Evolutionary conservation across 208 protist genomes (phyloP), one percentile per base, ranked within the genome.

Genomic region (Leishmania mexicana): DNA sequence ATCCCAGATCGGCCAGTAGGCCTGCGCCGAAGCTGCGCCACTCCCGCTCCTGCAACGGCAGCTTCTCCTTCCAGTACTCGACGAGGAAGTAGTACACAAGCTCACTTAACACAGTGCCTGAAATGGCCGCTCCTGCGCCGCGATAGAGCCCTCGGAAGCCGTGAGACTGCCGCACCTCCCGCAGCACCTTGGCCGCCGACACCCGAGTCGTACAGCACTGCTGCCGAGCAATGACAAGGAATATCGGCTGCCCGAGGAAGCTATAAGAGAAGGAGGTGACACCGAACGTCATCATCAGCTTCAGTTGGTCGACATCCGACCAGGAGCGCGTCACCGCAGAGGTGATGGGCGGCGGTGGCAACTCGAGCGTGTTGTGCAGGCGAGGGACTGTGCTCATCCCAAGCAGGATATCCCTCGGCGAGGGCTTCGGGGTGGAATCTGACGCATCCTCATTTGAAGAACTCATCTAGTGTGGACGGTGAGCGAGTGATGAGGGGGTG

Each of bases 311-410:
- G 19, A 96, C 90, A 73, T 96, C 90, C 0, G 93, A 95, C 92
- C 93, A 96, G 1, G 89, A 93, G 21, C 93, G 88, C 71, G 89
- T 96, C 45, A 96, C 91, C 8, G 93, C 93, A 2, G 90, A 94
- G n/a, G 86, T 94, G 81, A 76, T 31, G 1, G 82, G 72, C 1
- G 83, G 78, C 31, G 84, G 78, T n/a, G 75, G 53, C 68, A 82
- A 42, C 68, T 87, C 87, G 35, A 84, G 53, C 0, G 80, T 81
- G 38, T 81, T 81, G 70, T 81, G 76, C 57, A 81, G 64, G 38
- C 73, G 67, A 38, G 84, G 84, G 42, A 76, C 51, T 13, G 24
- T 51, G 54, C 76, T 76, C 78, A 82, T 79, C 65, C 75, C 82
- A 4, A 54, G 57, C 51, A 85, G 58, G 6, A 85, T 76, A 19